Evolutionary conservation across 78 protist species (phyloP), one percentile per base, ranked within the genome.

Genomic region (Isochrysis galbana): DNA sequence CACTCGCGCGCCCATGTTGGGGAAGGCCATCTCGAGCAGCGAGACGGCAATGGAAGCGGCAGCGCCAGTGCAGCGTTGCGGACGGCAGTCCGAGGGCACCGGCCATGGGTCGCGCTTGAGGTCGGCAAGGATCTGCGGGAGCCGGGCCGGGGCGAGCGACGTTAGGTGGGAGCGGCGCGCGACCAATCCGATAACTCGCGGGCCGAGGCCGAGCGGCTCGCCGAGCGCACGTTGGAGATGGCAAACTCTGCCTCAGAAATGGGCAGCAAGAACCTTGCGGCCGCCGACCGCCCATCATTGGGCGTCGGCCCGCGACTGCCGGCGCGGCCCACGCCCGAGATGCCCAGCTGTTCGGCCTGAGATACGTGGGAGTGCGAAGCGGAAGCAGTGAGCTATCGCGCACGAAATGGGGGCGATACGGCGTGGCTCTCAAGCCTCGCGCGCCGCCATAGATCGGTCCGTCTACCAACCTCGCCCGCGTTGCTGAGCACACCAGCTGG

Each of bases 81-180:
- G 47, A 11, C 82, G 82, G 32, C 10, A 21, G 3, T 61, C 74
- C 36, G n/a, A 23, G n/a, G 74, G 74, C 74, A 61, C 97, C n/a
- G 98, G 98, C 96, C 98, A 98, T 41, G 98, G 98, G 83, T 98
- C 99, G 23, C 61, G 90, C 95, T 94, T 95, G 74, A 98, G 95
- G 45, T 96, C 98, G 48, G 98, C 99, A 34, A 99, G 19, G 83
- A n/a, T n/a, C n/a, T n/a, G n/a, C n/a, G n/a, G n/a, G n/a, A n/a
- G n/a, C n/a, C n/a, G n/a, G n/a, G n/a, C n/a, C n/a, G n/a, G n/a
- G n/a, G n/a, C n/a, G n/a, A n/a, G n/a, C n/a, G n/a, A n/a, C n/a
- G n/a, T n/a, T n/a, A n/a, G n/a, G n/a, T n/a, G n/a, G n/a, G n/a
- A n/a, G n/a, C n/a, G n/a, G n/a, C n/a, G n/a, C n/a, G n/a, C n/a